Evolutionary conservation across 352 stramenopile species (phyloP).

Genomic region (Pythium apleroticum): DNA sequence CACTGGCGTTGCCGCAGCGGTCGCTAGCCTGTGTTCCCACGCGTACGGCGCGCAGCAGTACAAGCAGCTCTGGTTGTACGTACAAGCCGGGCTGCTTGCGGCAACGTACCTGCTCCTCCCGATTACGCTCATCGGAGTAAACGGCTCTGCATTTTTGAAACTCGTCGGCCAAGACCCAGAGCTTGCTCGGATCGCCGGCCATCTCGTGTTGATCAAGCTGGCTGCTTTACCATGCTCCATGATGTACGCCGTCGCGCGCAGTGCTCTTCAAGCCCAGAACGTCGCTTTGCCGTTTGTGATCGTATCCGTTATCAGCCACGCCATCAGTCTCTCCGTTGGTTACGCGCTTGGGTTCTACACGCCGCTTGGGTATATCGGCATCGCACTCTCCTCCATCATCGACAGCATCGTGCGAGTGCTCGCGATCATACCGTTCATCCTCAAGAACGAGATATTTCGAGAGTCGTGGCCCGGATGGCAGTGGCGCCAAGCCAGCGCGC

Average conservation of each 20-base stretch:
- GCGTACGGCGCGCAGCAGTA: slow-evolving; percentile 53
- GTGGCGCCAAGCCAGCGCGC: slow-evolving; percentile 18
- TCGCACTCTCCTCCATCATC: slow-evolving; percentile 34
- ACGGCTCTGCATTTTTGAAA: slow-evolving; percentile 40
- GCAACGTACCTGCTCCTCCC: slow-evolving; percentile 35
- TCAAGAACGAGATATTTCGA: slow-evolving; percentile 32
- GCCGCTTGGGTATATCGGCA: slow-evolving; percentile 37
- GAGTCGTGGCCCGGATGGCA: slow-evolving; percentile 36
- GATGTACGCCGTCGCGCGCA: slow-evolving; percentile 35
- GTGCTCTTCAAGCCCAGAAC: slow-evolving; percentile 48
- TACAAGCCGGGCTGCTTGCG: slow-evolving; percentile 47
- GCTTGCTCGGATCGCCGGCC: slow-evolving; percentile 41
- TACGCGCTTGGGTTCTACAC: slow-evolving; percentile 47
- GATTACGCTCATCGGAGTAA: slow-evolving; percentile 36
- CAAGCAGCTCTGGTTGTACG: slow-evolving; percentile 54
- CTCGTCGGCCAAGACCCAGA: slow-evolving; percentile 48
- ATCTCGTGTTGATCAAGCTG: slow-evolving; percentile 40
- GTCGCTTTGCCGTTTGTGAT: slow-evolving; percentile 36
- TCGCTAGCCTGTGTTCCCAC: slow-evolving; percentile 62
- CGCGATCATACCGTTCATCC: slow-evolving; percentile 30
- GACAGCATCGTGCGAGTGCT: slow-evolving; percentile 34
- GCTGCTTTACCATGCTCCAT: slow-evolving; percentile 45
- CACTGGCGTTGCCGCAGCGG: slow-evolving; percentile 46
- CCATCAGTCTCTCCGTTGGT: slow-evolving; percentile 24
- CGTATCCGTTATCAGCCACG: slow-evolving; percentile 24